Evolutionary conservation across 345 rosid species (phyloP).

Genomic region (Pseudoturritis turrita): DNA sequence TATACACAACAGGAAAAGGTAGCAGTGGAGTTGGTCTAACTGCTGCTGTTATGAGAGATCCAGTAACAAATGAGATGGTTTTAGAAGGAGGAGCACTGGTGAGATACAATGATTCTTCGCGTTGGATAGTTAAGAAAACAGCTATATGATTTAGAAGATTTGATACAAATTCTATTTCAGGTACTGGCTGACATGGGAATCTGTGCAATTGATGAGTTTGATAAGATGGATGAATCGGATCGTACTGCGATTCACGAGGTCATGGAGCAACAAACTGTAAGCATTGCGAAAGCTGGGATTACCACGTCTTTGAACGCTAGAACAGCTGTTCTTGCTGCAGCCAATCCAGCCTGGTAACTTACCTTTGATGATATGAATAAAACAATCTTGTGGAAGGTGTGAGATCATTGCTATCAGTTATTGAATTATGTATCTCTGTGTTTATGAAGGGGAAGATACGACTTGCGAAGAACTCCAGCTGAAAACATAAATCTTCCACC

Average conservation of each 20-base stretch:
- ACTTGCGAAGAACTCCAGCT: constrained; percentile 90
- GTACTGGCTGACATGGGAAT: constrained; percentile 99
- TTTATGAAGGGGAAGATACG: constrained; percentile 87
- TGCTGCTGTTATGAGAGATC: constrained; percentile 96
- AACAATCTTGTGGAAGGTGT: background rate
- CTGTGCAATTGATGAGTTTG: constrained; percentile 99
- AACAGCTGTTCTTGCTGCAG: constrained; percentile 98
- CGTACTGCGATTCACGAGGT: constrained; percentile 98
- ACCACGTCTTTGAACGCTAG: constrained; percentile 96
- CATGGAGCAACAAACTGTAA: constrained; percentile 99
- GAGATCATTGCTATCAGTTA: constrained; percentile 4
- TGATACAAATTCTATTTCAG: constrained; percentile 39
- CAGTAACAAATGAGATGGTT: constrained; percentile 95
- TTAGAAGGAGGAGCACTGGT: constrained; percentile 99
- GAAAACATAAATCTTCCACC: constrained; percentile 97
- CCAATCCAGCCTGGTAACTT: constrained; percentile 95
- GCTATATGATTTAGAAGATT: constrained; percentile 11
- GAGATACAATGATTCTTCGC: constrained; percentile 22
- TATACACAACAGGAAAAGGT: constrained; percentile 95
- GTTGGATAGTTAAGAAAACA: background rate
- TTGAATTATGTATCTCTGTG: constrained; percentile 13
- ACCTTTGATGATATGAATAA: background rate
- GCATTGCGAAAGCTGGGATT: constrained; percentile 99
- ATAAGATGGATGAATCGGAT: constrained; percentile 99
- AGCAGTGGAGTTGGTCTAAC: constrained; percentile 99